Percentiles rank a stretch among this genome's conserved stretches.
Evolutionary conservation across 2,329 filamentous ascomycete genomes (phyloP).

Genomic region (Fusarium denticulatum): DNA sequence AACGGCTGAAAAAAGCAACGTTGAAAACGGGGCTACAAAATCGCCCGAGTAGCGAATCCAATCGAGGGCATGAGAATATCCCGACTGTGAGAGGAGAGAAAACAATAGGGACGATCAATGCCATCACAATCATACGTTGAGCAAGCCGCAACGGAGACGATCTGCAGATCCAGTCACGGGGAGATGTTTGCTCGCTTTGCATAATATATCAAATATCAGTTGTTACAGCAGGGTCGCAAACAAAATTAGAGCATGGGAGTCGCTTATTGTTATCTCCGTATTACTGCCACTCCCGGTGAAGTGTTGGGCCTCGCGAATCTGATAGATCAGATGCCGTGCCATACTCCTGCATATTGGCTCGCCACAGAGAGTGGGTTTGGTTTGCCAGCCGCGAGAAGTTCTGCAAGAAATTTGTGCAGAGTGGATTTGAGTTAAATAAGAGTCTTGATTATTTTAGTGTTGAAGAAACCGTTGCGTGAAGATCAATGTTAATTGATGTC

Average conservation of each 20-base stretch:
- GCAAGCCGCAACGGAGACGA: background rate
- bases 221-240: background rate
- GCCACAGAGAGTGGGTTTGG: background rate
- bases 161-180: background rate
- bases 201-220: background rate
- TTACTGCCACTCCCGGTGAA: background rate
- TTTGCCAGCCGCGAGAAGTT: background rate
- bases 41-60: background rate
- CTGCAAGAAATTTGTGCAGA: background rate
- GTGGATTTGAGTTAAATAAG: background rate
- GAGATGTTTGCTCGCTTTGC: background rate
- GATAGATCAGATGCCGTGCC: slow-evolving; percentile 4
- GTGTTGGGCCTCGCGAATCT: background rate
- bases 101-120: background rate
- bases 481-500: background rate
- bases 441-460: background rate
- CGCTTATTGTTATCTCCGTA: background rate
- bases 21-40: background rate
- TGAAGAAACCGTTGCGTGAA: background rate
- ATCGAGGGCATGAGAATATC: background rate
- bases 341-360: background rate
- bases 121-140: background rate
- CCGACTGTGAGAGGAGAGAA: background rate
- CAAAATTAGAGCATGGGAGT: background rate
- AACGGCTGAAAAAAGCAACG: background rate